Evolutionary conservation across 2,329 filamentous ascomycete genomes (phyloP), one percentile per base, ranked within the genome.

Genomic region (Arthrobotrys megalospora): DNA sequence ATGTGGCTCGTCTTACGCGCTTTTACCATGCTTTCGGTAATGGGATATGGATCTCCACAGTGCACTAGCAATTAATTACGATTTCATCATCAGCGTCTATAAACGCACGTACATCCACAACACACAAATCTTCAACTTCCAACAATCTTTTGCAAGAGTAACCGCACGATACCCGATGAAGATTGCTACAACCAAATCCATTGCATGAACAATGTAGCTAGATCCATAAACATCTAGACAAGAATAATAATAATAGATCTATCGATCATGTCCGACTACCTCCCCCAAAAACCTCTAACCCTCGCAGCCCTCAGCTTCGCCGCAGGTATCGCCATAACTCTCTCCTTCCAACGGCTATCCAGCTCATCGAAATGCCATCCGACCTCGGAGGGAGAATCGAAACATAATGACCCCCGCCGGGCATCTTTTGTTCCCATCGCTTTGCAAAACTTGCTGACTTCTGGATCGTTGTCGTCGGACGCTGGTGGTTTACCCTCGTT

Each of bases 301-400:
- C 68, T 66, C 53, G 43, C 36, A 24, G 45, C 68, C 47, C 16
- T 75, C 38, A 53, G 47, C 55, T 75, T 79, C 69, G 48, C 70
- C 6, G 69, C 64, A 1, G 76, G 76, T 4, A 70, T 79, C n/a
- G 38, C 45, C 36, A 19, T 79, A 38, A 64, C 62, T 24, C 28
- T 79, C 52, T 38, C 76, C 28, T 14, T 79, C 48, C 69, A 72
- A 62, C 68, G 19, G 2, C 55, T 79, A 32, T n/a, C n/a, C n/a
- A 28, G 58, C 38, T 21, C 43, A 36, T 28, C 24, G 24, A 52
- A 34, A 11, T 2, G 2, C 21, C 66, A 67, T 19, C 8, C n/a
- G 6, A 16, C 50, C 12, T 19, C 43, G 19, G 34, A 28, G 10
- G 41, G 64, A 38, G 65, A 64, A 45, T n/a, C 47, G 21, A 36